These are phyloP conservation scores for Hemileia vastatrix DNA, from an alignment of 1,284 basidiomycete species.

Conservation along the genomic window DNA sequence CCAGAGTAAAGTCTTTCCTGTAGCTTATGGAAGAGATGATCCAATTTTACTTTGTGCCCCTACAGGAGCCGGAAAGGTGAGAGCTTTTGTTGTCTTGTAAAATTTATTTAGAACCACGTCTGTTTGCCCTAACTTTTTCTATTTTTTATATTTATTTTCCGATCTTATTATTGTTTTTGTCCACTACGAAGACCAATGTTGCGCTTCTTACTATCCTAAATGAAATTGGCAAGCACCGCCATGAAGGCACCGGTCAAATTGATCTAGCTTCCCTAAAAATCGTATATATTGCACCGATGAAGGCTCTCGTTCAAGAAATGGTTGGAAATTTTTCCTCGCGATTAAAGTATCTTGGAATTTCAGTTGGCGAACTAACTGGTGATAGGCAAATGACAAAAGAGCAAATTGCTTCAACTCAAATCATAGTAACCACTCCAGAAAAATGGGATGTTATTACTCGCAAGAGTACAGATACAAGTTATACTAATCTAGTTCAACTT, in stretches of 20 bases:
- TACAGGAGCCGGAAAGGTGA: conserved; percentile 83
- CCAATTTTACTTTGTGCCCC: conserved; percentile 94
- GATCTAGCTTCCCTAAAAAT: conserved; percentile 91
- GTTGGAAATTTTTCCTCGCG: conserved; percentile 85
- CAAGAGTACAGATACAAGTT: conserved; percentile 92
- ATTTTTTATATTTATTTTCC: not conserved
- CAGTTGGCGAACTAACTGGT: conserved; percentile 89
- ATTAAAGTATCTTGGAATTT: conserved; percentile 69
- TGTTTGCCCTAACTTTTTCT: not conserved
- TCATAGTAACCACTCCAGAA: conserved; percentile 98
- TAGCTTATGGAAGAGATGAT: conserved; percentile 83
- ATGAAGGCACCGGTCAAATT: conserved; percentile 71
- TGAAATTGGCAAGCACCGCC: conserved; percentile 72
- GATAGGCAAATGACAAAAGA: conserved; percentile 97
- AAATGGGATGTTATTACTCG: conserved; percentile 98
- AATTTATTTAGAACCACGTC: not conserved
- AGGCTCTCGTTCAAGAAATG: conserved; percentile 94
- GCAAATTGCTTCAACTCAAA: conserved; percentile 92
- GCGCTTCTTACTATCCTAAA: conserved; percentile 89
- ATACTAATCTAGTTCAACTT: conserved; percentile 91
- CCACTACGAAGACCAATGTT: conserved; percentile 97
- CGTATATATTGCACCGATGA: conserved; percentile 98
- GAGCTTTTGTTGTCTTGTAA: not conserved
- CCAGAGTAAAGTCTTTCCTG: conserved; percentile 84
- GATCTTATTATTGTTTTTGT: too few species aligned